Conservation (phyloP, 805 yeast genomes). For the Lipomyces oligophaga region DNA sequence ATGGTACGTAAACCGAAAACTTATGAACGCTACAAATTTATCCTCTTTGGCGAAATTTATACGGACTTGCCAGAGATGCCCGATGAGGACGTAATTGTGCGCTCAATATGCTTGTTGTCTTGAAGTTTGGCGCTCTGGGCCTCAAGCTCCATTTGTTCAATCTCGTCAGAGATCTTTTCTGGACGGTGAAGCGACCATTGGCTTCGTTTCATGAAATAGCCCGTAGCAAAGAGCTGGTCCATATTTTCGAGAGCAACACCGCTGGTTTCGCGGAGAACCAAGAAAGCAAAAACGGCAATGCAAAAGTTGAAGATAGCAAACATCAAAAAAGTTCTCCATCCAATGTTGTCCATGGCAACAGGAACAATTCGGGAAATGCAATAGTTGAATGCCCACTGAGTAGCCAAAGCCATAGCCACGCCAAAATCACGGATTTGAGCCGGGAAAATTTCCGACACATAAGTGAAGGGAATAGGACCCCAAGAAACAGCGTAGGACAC, state of each 20-base stretch:
- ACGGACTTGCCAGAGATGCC: too few relatives aligned
- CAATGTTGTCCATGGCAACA: conserved; percentile 16
- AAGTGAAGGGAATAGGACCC: conserved; percentile 28
- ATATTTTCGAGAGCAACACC: conserved; percentile 71
- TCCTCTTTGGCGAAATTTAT: too few relatives aligned
- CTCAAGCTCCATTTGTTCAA: neutral
- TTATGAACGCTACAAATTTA: too few relatives aligned
- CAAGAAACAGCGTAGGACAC: conserved; percentile 21
- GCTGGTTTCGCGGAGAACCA: conserved; percentile 61
- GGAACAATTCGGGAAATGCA: conserved; percentile 21
- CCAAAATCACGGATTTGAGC: conserved; percentile 25
- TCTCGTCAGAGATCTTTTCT: neutral
- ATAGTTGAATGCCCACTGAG: conserved; percentile 28
- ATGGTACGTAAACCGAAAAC: too few relatives aligned
- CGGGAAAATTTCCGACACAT: conserved; percentile 23
- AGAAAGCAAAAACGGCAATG: conserved; percentile 47
- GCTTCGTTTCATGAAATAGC: conserved; percentile 17
- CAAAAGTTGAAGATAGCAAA: conserved; percentile 23
- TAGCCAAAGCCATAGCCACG: conserved; percentile 24
- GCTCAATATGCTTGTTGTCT: neutral
- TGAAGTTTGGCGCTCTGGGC: neutral
- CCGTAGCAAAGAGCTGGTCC: conserved; percentile 55
- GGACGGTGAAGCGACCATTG: conserved; percentile 18
- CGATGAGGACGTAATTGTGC: neutral
- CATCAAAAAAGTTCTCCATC: conserved; percentile 28